Conservation (phyloP, 1,284 basidiomycete species). For the Singerocomus inundabilis region DNA sequence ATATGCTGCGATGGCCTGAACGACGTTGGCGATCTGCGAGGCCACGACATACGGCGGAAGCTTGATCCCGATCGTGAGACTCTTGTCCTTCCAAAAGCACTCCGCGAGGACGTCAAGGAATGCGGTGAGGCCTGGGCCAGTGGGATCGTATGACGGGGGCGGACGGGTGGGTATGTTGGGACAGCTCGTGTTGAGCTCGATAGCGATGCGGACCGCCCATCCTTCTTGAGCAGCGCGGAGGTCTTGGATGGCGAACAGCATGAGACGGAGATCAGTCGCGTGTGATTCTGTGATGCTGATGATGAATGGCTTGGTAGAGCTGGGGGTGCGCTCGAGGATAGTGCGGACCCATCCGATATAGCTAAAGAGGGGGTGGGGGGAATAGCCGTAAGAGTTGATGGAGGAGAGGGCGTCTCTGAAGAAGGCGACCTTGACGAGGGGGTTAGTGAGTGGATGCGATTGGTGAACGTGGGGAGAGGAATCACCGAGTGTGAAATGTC, state of each 20-base stretch:
- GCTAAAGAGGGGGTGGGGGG: constrained; percentile 60
- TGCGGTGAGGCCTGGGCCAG: constrained; percentile 9
- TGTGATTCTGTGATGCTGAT: constrained; percentile 69
- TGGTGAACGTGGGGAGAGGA: neutral
- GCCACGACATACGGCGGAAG: constrained; percentile 73
- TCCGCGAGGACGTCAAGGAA: constrained; percentile 55
- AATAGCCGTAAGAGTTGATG: constrained; percentile 80
- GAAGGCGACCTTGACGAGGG: constrained; percentile 54
- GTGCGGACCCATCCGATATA: constrained; percentile 64
- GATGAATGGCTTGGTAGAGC: constrained; percentile 61
- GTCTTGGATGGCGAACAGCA: constrained; percentile 57
- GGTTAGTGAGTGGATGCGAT: constrained; percentile 3
- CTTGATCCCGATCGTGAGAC: constrained; percentile 74
- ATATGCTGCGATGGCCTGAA: constrained; percentile 43
- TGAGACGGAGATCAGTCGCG: constrained; percentile 46
- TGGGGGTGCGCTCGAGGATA: constrained; percentile 41
- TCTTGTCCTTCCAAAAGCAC: constrained; percentile 46
- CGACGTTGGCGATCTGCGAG: constrained; percentile 57
- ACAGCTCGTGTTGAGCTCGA: constrained; percentile 80
- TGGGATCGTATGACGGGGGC: constrained; percentile 63
- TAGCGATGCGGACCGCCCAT: constrained; percentile 45
- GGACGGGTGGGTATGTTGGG: constrained; percentile 66
- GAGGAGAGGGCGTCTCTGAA: constrained; percentile 48
- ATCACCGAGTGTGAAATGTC: constrained; percentile 57
- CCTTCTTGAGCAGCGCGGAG: constrained; percentile 43